Percentiles rank a stretch among this genome's conserved stretches.
These are phyloP conservation scores for Xylariaceae sp. DNA, from an alignment of 2,329 filamentous ascomycete species.

Conservation along the genomic window DNA sequence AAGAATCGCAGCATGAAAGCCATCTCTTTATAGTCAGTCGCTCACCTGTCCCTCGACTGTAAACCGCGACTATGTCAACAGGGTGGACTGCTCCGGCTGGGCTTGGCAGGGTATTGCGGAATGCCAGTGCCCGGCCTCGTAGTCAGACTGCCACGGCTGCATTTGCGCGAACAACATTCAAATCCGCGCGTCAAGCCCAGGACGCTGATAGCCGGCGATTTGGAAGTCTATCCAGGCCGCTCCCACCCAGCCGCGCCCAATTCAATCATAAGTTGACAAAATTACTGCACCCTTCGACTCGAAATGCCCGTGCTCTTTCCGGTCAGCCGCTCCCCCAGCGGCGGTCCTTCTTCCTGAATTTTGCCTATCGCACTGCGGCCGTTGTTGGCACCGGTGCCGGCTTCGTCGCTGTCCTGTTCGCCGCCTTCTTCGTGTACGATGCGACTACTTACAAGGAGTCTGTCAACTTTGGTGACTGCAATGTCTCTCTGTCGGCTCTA, in stretches of 20 bases:
- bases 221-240: conserved; percentile 14
- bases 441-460: conserved; percentile 81
- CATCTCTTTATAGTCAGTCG: not conserved
- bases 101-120: conserved; percentile 16
- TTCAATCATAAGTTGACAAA: conserved; percentile 11
- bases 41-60: conserved; percentile 4
- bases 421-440: conserved; percentile 91
- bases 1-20: not conserved
- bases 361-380: conserved; percentile 64
- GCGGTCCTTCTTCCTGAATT: conserved; percentile 46
- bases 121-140: conserved; percentile 17
- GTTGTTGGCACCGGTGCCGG: conserved; percentile 70
- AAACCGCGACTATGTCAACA: conserved; percentile 19
- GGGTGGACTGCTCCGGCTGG: conserved; percentile 21
- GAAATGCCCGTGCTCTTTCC: conserved; percentile 40
- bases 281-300: conserved; percentile 21
- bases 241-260: conserved; percentile 2
- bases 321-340: conserved; percentile 47
- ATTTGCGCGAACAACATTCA: conserved; percentile 7
- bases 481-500: conserved; percentile 78
- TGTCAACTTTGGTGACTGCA: conserved; percentile 61
- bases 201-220: conserved; percentile 17
- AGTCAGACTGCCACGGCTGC: conserved; percentile 13
- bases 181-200: conserved; percentile 5
- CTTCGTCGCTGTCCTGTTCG: conserved; percentile 61